Percentiles rank a stretch among this genome's conserved stretches.
Evolutionary conservation across 2,329 filamentous ascomycete genomes (phyloP).

Genomic region (Microcyclosporella mali): DNA sequence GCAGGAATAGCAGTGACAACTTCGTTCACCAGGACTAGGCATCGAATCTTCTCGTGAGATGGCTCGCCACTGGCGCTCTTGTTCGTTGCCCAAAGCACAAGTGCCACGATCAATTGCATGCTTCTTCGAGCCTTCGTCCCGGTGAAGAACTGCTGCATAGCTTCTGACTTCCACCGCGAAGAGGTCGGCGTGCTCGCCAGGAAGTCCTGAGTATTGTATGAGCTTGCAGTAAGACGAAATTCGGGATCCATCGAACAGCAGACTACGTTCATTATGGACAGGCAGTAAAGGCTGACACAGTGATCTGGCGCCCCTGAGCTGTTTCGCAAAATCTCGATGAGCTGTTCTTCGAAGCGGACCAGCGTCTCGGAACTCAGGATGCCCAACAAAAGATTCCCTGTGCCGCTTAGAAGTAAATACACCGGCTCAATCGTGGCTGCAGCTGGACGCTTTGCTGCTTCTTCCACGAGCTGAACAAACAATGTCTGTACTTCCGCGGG

Average conservation of each 20-base stretch:
- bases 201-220: constrained; percentile 28
- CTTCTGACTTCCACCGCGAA: constrained; percentile 26
- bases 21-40: constrained; percentile 25
- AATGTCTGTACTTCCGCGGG: constrained; percentile 30
- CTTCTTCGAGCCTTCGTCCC: constrained; percentile 30
- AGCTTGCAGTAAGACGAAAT: constrained; percentile 17
- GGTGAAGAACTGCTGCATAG: constrained; percentile 30
- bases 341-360: constrained; percentile 26
- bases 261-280: constrained; percentile 33
- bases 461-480: constrained; percentile 28
- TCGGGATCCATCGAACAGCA: constrained; percentile 19
- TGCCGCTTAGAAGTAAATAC: constrained; percentile 29
- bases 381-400: constrained; percentile 25
- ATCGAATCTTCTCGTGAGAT: constrained; percentile 20
- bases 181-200: constrained; percentile 24
- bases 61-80: constrained; percentile 11
- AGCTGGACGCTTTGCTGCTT: constrained; percentile 25
- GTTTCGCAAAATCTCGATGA: constrained; percentile 30
- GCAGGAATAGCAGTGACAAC: constrained; percentile 25
- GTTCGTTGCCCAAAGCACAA: constrained; percentile 28
- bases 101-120: constrained; percentile 30
- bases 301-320: constrained; percentile 23
- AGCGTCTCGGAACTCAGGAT: constrained; percentile 25
- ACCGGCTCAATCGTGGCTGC: constrained; percentile 27
- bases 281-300: constrained; percentile 31